phyloP scores from a whole-genome alignment of 805 yeast species.

The Yarrowia keelungensis region DNA sequence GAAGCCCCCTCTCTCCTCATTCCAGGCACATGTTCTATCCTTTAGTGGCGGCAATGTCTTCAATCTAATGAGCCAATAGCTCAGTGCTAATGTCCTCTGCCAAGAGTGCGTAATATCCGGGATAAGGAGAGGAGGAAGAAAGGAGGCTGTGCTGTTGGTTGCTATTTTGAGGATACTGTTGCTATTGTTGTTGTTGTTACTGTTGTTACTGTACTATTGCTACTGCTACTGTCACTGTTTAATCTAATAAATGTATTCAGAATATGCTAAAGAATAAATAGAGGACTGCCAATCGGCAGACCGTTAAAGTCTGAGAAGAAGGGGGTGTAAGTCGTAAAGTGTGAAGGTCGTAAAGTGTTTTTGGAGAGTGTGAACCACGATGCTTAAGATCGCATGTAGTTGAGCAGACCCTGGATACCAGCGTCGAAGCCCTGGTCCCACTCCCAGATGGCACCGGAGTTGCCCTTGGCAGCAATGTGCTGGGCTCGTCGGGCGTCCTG shows the following conservation, averaged over 20 bases:
- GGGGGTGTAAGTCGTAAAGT: conserved; percentile 8
- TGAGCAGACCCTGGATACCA: conserved; percentile 58
- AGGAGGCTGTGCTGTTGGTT: not conserved
- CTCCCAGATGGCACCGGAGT: conserved; percentile 74
- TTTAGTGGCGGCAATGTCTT: not conserved
- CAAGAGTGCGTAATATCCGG: conserved; percentile 5
- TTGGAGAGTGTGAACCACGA: too few species aligned
- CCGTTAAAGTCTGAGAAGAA: conserved; percentile 16
- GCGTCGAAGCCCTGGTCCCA: conserved; percentile 85
- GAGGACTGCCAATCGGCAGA: conserved; percentile 9
- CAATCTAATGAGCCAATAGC: not conserved
- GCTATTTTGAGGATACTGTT: not conserved
- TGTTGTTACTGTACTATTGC: not conserved
- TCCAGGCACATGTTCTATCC: too few species aligned
- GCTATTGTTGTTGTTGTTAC: not conserved
- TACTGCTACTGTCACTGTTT: conserved; percentile 5
- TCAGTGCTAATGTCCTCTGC: not conserved
- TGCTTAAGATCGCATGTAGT: conserved; percentile 23
- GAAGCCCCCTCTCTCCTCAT: too few species aligned
- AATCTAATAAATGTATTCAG: conserved; percentile 5
- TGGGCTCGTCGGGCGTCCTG: conserved; percentile 64
- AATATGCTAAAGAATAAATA: conserved; percentile 29
- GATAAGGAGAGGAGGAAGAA: not conserved
- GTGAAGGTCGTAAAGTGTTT: conserved; percentile 13
- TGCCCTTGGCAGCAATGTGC: conserved; percentile 64